These are phyloP conservation scores for Austroboletus eburneus DNA, from an alignment of 768 basidiomycete genomes.

Conservation along the genomic window DNA sequence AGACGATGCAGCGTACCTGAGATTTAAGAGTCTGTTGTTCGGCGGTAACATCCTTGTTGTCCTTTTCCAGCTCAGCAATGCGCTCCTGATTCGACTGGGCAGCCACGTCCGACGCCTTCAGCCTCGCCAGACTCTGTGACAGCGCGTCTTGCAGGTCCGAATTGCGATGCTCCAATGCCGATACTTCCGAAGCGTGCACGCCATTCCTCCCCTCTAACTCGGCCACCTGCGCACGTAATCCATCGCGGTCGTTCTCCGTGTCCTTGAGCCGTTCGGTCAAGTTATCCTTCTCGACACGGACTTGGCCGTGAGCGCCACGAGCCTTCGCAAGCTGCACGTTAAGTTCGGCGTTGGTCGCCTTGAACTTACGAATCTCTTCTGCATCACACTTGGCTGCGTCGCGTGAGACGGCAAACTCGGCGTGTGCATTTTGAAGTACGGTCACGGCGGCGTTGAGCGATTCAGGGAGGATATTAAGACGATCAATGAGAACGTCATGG, in stretches of 20 bases:
- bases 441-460: slow-evolving; percentile 49
- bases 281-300: slow-evolving; percentile 78
- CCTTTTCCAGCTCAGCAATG: slow-evolving; percentile 58
- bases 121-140: slow-evolving; percentile 63
- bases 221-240: slow-evolving; percentile 50
- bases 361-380: slow-evolving; percentile 62
- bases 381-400: slow-evolving; percentile 58
- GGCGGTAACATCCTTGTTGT: slow-evolving; percentile 46
- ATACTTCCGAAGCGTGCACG: slow-evolving; percentile 43
- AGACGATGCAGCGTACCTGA: slow-evolving; percentile 46
- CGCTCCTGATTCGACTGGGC: slow-evolving; percentile 57
- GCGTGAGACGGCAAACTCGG: slow-evolving; percentile 56
- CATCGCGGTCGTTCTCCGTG: slow-evolving; percentile 64
- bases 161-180: slow-evolving; percentile 47
- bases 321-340: slow-evolving; percentile 75
- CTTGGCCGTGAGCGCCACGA: slow-evolving; percentile 70
- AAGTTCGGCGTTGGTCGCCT: slow-evolving; percentile 54
- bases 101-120: slow-evolving; percentile 70
- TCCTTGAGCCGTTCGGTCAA: slow-evolving; percentile 56
- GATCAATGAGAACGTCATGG: slow-evolving; percentile 50
- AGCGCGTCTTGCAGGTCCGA: slow-evolving; percentile 68
- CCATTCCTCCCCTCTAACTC: slow-evolving; percentile 44
- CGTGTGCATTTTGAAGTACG: slow-evolving; percentile 55
- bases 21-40: slow-evolving; percentile 56
- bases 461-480: slow-evolving; percentile 57